A percentile compares a stretch with the other conserved stretches of the same genome.
Evolutionary conservation across 257 asterid species (phyloP).

Genomic region (Jacaranda copaia): DNA sequence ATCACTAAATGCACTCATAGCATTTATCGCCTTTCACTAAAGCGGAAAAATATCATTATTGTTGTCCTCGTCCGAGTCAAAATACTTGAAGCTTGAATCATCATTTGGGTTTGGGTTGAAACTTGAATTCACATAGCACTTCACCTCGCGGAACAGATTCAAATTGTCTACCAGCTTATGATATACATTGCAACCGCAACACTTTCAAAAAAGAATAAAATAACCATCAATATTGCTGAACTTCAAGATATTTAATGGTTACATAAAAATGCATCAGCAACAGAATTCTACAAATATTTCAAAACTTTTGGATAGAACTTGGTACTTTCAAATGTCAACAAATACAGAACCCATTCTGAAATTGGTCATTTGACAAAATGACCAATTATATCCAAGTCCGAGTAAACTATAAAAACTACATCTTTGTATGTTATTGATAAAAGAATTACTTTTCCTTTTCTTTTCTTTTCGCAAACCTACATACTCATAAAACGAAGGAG

Average conservation of each 20-base stretch:
- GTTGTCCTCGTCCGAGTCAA: conserved; percentile 56
- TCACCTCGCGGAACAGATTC: conserved; percentile 76
- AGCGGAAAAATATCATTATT: conserved; percentile 50
- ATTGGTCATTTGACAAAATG: not conserved
- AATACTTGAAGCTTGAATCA: conserved; percentile 49
- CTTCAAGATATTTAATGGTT: not conserved
- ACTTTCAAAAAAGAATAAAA: conserved; percentile 42
- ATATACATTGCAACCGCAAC: conserved; percentile 79
- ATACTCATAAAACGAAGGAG: not conserved
- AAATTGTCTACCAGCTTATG: conserved; percentile 83
- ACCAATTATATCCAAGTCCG: not conserved
- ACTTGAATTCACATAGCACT: conserved; percentile 70
- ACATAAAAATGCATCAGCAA: not conserved
- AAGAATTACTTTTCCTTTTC: not conserved
- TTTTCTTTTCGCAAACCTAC: not conserved
- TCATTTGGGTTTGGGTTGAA: conserved; percentile 63
- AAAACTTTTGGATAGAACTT: not conserved
- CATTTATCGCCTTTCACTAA: conserved; percentile 41
- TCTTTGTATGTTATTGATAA: not conserved
- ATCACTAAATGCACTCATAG: not conserved
- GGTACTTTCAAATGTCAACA: not conserved
- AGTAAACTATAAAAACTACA: not conserved
- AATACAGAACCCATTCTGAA: not conserved
- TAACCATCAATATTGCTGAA: not conserved
- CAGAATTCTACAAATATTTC: not conserved